These are phyloP conservation scores for Cadophora sp. DNA, from an alignment of 2,329 filamentous ascomycete genomes.

Conservation along the genomic window DNA sequence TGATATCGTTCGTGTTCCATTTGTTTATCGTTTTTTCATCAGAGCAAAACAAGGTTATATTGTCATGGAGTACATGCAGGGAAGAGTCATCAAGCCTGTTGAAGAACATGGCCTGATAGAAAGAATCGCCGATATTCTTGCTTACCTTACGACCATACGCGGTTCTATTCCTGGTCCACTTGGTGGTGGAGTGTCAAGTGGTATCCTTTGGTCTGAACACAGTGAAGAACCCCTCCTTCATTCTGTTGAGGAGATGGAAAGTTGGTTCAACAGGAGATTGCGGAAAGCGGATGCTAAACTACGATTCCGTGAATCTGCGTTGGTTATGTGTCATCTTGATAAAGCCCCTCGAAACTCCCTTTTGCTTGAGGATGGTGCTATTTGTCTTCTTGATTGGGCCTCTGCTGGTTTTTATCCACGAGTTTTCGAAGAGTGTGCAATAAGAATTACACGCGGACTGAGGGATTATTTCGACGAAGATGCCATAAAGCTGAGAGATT, in stretches of 20 bases:
- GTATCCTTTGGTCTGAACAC: constrained; percentile 15
- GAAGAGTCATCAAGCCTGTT: constrained; percentile 1
- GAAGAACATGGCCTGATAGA: background rate
- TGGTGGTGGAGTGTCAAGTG: constrained; percentile 8
- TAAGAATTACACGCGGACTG: constrained; percentile 25
- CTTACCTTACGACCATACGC: constrained; percentile 7
- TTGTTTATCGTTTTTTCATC: constrained; percentile 10
- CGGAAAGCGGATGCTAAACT: constrained; percentile 8
- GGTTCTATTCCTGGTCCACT: constrained; percentile 14
- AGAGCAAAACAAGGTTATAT: constrained; percentile 11
- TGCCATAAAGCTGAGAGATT: constrained; percentile 23
- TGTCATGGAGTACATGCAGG: constrained; percentile 9
- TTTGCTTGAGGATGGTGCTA: constrained; percentile 4
- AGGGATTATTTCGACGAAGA: constrained; percentile 24
- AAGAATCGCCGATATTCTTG: constrained; percentile 14
- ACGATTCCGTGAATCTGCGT: background rate
- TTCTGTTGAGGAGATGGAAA: constrained; percentile 10
- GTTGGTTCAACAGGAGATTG: constrained; percentile 12
- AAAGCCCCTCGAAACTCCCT: constrained; percentile 9
- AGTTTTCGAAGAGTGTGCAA: constrained; percentile 17
- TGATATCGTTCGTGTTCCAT: constrained; percentile 6
- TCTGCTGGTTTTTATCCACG: constrained; percentile 13
- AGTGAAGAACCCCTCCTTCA: constrained; percentile 11
- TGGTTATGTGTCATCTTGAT: constrained; percentile 14
- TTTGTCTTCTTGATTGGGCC: constrained; percentile 12